Evolutionary conservation across 2,329 filamentous ascomycete genomes (phyloP).

Genomic region (Cladophialophora chaetospira): DNA sequence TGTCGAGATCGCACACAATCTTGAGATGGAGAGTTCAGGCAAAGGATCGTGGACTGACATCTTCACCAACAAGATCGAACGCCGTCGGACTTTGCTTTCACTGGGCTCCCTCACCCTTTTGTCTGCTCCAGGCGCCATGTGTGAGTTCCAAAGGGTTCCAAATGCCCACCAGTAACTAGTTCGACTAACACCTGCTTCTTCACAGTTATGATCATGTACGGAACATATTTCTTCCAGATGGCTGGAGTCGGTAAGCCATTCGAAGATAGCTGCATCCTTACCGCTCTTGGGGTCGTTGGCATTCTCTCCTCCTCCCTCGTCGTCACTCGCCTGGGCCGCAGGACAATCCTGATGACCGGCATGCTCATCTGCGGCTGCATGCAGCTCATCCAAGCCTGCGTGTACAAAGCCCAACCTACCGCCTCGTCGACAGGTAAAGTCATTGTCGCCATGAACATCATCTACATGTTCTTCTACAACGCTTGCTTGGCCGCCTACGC

Average conservation of each 20-base stretch:
- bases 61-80: constrained; percentile 54
- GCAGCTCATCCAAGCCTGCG: constrained; percentile 15
- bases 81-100: constrained; percentile 52
- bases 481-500: constrained; percentile 53
- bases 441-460: constrained; percentile 39
- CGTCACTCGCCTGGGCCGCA: constrained; percentile 51
- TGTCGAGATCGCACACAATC: background rate
- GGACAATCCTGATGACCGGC: constrained; percentile 47
- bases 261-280: constrained; percentile 53
- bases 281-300: constrained; percentile 51
- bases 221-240: constrained; percentile 42
- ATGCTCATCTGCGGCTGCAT: constrained; percentile 35
- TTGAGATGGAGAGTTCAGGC: background rate
- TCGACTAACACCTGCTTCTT: background rate
- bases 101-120: constrained; percentile 47
- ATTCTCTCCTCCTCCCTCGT: constrained; percentile 53
- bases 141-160: background rate
- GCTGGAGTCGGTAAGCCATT: constrained; percentile 51
- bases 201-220: constrained; percentile 10
- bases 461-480: constrained; percentile 42
- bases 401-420: constrained; percentile 28
- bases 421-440: constrained; percentile 44
- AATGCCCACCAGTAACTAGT: background rate
- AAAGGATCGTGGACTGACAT: constrained; percentile 41
- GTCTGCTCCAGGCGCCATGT: constrained; percentile 1